Base-by-base conservation (phyloP, 148 eudicot species). In the Fagopyrum esculentum region DNA sequence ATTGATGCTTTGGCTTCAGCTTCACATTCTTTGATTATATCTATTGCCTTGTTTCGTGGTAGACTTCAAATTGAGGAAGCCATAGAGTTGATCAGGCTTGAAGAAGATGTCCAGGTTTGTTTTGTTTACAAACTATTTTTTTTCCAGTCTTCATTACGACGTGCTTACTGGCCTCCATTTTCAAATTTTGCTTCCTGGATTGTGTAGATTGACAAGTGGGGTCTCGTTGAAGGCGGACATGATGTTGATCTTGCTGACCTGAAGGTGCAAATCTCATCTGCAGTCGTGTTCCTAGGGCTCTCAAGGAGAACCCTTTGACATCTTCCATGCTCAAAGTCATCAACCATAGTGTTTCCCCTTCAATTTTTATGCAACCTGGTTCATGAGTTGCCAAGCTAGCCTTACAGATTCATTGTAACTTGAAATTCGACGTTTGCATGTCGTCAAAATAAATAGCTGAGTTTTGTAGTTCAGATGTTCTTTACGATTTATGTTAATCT, bases 201-300 rank as follows among this genome's bases (percentile, higher is more conserved):
- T 48, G 49, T 81, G 73, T 85, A 91, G 95, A 90, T 94, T 71
- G 95, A 89, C 76, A 82, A 80, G 59, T 91, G 97, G 97, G 98
- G 98, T 84, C 85, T 94, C 71, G 98, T 94, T 75, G 98, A 94
- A 86, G 98, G 98, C 52, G 98, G 98, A 74, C 98, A 94, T 83
- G 98, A 94, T 80, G 66, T 94, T 78, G 98, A 94, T 83, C 48
- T 94, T 80, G 98, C 98, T 30, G 98, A 94, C 83, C 89, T 94
- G 22, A 86, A 83, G 84, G 96, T 86, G 68, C 97, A 94, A 79
- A 85, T 94, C 19, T 83, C 98, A 26, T 87, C 98, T 6, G 91
- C 98, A 68, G 86, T 84, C 9, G 97, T 91, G 68, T 94, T 94
- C 79, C 89, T 94, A 63, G 91, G 96, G 47, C 93, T 94, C 74